These are phyloP conservation scores for Nemania sp. DNA, from an alignment of 2,329 filamentous ascomycete species.

Conservation along the genomic window DNA sequence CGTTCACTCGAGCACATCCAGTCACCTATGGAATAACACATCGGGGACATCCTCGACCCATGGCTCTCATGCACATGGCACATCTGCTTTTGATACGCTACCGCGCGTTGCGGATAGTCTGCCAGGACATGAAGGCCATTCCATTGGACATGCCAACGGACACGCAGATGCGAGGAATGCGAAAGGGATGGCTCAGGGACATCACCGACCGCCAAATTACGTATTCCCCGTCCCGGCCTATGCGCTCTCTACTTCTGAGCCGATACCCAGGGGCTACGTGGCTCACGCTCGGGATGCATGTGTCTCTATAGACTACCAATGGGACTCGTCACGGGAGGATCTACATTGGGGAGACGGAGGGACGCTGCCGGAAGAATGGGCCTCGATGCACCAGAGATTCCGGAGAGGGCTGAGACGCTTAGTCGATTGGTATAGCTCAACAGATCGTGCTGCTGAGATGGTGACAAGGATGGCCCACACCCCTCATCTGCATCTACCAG, in stretches of 20 bases:
- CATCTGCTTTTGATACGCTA: slow-evolving; percentile 41
- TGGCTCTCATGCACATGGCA: slow-evolving; percentile 31
- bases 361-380: slow-evolving; percentile 93
- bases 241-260: slow-evolving; percentile 81
- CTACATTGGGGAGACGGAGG: slow-evolving; percentile 90
- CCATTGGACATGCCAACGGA: slow-evolving; percentile 30
- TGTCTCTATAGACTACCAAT: slow-evolving; percentile 89
- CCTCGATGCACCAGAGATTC: slow-evolving; percentile 92
- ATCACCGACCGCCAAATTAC: slow-evolving; percentile 63
- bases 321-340: slow-evolving; percentile 88
- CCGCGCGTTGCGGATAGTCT: slow-evolving; percentile 40
- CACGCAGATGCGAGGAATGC: slow-evolving; percentile 23
- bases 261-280: slow-evolving; percentile 89
- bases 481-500: slow-evolving; percentile 39
- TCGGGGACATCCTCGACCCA: slow-evolving; percentile 43
- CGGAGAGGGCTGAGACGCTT: slow-evolving; percentile 81
- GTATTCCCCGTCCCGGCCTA: slow-evolving; percentile 83
- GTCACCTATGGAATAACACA: slow-evolving; percentile 56
- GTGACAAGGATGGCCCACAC: slow-evolving; percentile 57
- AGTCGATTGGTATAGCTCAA: slow-evolving; percentile 82
- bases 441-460: slow-evolving; percentile 64
- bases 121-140: slow-evolving; percentile 34
- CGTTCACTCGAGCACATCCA: slow-evolving; percentile 44
- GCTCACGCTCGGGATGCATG: slow-evolving; percentile 91
- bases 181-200: slow-evolving; percentile 30